phyloP scores from a whole-genome alignment of 345 rosid genomes.

The Gossypium mustelinum region DNA sequence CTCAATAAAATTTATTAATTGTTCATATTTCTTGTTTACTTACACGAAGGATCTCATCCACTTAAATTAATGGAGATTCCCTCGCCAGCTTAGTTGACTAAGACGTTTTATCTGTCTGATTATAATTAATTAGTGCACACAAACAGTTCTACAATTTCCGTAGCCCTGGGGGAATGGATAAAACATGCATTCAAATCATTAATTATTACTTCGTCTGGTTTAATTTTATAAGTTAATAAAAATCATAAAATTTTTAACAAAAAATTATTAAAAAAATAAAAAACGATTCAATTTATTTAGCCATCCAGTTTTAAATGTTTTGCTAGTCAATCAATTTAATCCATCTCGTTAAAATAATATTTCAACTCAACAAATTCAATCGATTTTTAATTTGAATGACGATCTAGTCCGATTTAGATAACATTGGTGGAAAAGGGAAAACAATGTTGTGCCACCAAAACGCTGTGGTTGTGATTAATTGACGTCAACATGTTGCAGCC shows the following conservation, averaged over 20 bases:
- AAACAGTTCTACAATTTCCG: too few relatives aligned
- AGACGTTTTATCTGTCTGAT: background rate
- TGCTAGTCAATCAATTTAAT: too few relatives aligned
- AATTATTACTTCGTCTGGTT: too few relatives aligned
- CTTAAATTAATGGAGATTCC: background rate
- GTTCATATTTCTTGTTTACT: background rate
- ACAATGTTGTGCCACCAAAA: background rate
- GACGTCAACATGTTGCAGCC: background rate
- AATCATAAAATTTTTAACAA: too few relatives aligned
- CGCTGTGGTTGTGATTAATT: background rate
- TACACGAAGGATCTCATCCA: background rate
- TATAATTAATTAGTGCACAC: background rate
- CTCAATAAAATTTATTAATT: too few relatives aligned
- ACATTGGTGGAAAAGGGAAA: background rate
- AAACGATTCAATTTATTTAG: too few relatives aligned
- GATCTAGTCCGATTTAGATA: accelerated
- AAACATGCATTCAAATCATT: background rate
- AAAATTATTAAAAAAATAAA: too few relatives aligned
- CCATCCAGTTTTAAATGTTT: too few relatives aligned
- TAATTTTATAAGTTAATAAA: too few relatives aligned
- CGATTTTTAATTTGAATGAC: too few relatives aligned
- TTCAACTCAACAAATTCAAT: accelerated
- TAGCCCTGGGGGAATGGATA: background rate
- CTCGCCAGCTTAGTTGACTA: background rate
- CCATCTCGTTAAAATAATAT: too few relatives aligned